These are phyloP conservation scores for Rhodotorula graminis DNA, from an alignment of 768 basidiomycete genomes.

Conservation along the genomic window DNA sequence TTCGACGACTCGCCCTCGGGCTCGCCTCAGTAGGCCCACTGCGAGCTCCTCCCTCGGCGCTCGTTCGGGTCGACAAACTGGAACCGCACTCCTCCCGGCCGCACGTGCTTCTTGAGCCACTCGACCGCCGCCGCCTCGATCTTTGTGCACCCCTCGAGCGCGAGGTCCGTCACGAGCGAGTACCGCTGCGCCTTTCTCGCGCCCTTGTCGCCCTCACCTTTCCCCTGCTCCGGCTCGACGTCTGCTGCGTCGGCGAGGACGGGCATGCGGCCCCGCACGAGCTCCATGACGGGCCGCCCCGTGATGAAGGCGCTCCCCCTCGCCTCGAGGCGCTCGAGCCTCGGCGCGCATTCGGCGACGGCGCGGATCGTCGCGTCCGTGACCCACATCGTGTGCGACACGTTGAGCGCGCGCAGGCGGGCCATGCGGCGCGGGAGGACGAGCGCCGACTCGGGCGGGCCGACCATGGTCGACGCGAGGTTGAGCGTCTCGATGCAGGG, in stretches of 20 bases:
- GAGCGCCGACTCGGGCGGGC: not conserved
- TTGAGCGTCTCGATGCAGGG: constrained; percentile 4
- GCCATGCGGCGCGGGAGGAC: constrained; percentile 8
- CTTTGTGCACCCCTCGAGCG: constrained; percentile 32
- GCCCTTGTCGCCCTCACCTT: no score
- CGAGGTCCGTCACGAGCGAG: constrained; percentile 11
- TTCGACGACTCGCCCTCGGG: not conserved
- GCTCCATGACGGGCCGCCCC: constrained; percentile 32
- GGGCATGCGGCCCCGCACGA: constrained; percentile 15
- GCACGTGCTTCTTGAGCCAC: constrained; percentile 21
- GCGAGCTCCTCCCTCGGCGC: not conserved
- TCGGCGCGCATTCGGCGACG: not conserved
- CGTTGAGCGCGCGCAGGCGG: not conserved
- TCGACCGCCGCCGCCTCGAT: constrained; percentile 33
- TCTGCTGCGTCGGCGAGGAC: no score
- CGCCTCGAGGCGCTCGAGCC: constrained; percentile 10
- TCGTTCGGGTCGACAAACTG: constrained; percentile 22
- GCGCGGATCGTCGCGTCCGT: constrained; percentile 18
- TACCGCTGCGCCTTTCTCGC: not conserved
- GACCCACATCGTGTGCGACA: constrained; percentile 25
- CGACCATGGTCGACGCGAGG: constrained; percentile 14
- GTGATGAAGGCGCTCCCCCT: constrained; percentile 26
- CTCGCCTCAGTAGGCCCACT: not conserved
- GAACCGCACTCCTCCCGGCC: constrained; percentile 26
- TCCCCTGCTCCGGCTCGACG: no score